Percentiles rank a stretch among this genome's conserved stretches.
Conservation (phyloP, 768 basidiomycete species). For the Leccinum subgranulosum region DNA sequence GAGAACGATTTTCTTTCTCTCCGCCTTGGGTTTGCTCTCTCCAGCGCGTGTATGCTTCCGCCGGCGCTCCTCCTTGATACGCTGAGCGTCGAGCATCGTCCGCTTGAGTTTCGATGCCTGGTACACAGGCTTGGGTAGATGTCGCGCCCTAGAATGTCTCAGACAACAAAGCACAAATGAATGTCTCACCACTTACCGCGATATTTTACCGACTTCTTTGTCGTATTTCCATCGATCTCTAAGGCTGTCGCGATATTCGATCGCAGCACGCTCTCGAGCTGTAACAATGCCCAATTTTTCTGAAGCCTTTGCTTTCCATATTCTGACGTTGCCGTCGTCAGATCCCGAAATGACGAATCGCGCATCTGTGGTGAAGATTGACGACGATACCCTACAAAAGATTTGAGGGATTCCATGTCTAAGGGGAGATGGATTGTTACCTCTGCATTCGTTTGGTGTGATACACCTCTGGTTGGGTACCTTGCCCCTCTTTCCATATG, state of each 20-base stretch:
- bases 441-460: constrained; percentile 99
- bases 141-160: constrained; percentile 52
- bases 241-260: constrained; percentile 89
- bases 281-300: constrained; percentile 91
- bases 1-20: constrained; percentile 85
- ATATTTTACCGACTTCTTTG: constrained; percentile 73
- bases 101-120: constrained; percentile 84
- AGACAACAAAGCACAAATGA: constrained; percentile 3
- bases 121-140: constrained; percentile 89
- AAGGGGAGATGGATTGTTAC: constrained; percentile 42
- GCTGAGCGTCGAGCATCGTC: constrained; percentile 86
- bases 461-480: constrained; percentile 83
- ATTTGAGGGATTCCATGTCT: background rate
- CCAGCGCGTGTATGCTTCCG: constrained; percentile 87
- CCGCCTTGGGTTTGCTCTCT: constrained; percentile 83
- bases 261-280: constrained; percentile 83
- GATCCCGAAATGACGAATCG: constrained; percentile 89
- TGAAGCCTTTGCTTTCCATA: constrained; percentile 93
- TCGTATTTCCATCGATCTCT: constrained; percentile 89
- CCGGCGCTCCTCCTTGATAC: constrained; percentile 91
- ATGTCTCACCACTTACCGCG: constrained; percentile 52
- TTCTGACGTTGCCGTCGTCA: constrained; percentile 90
- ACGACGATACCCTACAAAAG: constrained; percentile 71
- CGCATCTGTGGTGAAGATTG: constrained; percentile 85
- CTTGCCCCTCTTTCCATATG: constrained; percentile 87